A percentile compares a stretch with the other conserved stretches of the same genome.
These are phyloP conservation scores for Botryococcus braunii DNA, from an alignment of 163 green algal species.

Conservation along the genomic window DNA sequence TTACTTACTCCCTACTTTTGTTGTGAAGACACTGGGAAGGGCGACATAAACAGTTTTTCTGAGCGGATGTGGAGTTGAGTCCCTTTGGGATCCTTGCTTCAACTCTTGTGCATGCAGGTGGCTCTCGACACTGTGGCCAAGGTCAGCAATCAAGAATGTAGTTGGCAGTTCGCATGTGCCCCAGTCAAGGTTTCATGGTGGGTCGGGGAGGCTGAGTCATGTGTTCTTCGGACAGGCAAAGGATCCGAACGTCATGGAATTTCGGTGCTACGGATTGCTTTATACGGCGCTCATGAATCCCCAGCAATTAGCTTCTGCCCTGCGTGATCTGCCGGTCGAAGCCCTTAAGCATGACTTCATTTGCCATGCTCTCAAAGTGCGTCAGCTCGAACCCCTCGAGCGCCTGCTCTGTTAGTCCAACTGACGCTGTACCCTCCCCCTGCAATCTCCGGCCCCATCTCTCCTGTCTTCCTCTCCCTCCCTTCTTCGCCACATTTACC, in stretches of 20 bases:
- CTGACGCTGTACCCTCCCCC: too few relatives aligned
- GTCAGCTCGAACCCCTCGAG: background rate
- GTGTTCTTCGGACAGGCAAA: too few relatives aligned
- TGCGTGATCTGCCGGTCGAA: conserved; percentile 5
- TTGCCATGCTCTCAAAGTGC: conserved; percentile 35
- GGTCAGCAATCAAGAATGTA: background rate
- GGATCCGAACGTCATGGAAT: conserved; percentile 47
- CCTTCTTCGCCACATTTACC: background rate
- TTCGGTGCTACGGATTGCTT: conserved; percentile 55
- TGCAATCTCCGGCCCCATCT: too few relatives aligned
- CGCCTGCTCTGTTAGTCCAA: background rate
- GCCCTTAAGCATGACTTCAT: conserved; percentile 27
- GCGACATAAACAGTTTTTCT: too few relatives aligned
- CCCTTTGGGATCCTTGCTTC: background rate
- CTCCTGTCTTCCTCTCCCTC: too few relatives aligned
- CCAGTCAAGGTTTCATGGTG: conserved; percentile 34
- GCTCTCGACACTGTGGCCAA: background rate
- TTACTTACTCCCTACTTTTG: too few relatives aligned
- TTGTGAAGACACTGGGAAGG: too few relatives aligned
- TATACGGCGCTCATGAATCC: conserved; percentile 23
- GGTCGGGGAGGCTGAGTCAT: too few relatives aligned
- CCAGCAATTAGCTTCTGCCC: conserved; percentile 24
- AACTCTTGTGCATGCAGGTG: background rate
- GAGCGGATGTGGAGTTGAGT: background rate
- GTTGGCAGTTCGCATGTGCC: background rate